Conservation (phyloP, 2,329 filamentous ascomycete genomes). For the Beauveria caledonica region DNA sequence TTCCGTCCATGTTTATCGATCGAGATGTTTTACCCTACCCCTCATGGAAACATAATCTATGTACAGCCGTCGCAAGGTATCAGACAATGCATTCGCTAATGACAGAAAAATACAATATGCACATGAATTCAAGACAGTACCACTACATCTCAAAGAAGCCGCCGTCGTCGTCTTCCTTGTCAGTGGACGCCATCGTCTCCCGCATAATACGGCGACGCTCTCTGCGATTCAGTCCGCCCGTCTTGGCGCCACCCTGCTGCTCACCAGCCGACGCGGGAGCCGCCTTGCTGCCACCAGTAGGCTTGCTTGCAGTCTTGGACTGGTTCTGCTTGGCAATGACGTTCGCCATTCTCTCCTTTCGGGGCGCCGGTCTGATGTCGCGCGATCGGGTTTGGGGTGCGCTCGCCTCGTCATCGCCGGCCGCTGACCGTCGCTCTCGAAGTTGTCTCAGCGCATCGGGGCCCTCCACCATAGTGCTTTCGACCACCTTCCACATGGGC, state of each 20-base stretch:
- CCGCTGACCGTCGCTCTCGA: slow-evolving; percentile 40
- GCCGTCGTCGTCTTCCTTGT: slow-evolving; percentile 36
- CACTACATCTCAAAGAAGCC: slow-evolving; percentile 46
- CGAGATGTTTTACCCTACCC: not conserved
- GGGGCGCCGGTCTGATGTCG: not conserved
- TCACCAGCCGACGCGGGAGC: slow-evolving; percentile 7
- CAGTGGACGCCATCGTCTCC: slow-evolving; percentile 24
- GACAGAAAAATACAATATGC: slow-evolving; percentile 1
- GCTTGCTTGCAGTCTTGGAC: slow-evolving; percentile 17
- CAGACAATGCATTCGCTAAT: slow-evolving; percentile 9
- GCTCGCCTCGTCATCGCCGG: slow-evolving; percentile 6
- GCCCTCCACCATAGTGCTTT: slow-evolving; percentile 54
- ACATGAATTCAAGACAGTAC: not conserved
- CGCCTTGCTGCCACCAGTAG: slow-evolving; percentile 18
- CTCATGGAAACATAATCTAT: not conserved
- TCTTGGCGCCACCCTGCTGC: slow-evolving; percentile 19
- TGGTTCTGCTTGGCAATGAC: slow-evolving; percentile 14
- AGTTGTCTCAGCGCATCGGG: slow-evolving; percentile 42
- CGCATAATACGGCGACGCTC: slow-evolving; percentile 28
- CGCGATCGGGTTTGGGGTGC: not conserved
- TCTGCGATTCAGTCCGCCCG: slow-evolving; percentile 26
- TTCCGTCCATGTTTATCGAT: not conserved
- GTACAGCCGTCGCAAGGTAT: not conserved
- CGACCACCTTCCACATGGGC: slow-evolving; percentile 61
- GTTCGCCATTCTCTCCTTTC: slow-evolving; percentile 9